A percentile compares a stretch with the other conserved stretches of the same genome.
Conservation (phyloP, 768 basidiomycete species). For the Amanita molliuscula region DNA sequence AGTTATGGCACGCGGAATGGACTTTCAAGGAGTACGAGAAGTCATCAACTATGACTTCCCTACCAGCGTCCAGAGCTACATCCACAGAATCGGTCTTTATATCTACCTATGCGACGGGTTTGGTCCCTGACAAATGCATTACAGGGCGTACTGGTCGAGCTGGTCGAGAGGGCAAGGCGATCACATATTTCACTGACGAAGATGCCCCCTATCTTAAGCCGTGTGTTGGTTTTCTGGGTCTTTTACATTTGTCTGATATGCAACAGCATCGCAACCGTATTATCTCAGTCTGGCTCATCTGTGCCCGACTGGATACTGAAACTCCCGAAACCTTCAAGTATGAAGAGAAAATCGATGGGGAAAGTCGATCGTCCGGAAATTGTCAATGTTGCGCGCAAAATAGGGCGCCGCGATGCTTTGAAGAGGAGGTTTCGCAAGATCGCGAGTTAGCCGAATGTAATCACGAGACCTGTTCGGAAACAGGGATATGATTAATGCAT, state of each 20-base stretch:
- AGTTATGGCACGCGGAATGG: conserved; percentile 97
- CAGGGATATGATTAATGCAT: conserved; percentile 74
- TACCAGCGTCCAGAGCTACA: conserved; percentile 88
- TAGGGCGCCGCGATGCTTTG: conserved; percentile 61
- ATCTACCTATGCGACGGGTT: not conserved
- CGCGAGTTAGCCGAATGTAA: not conserved
- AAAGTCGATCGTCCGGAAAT: conserved; percentile 71
- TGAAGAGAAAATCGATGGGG: conserved; percentile 79
- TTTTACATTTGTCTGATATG: not conserved
- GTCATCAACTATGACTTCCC: conserved; percentile 99
- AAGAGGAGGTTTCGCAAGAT: conserved; percentile 46
- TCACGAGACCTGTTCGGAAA: not conserved
- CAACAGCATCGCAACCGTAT: conserved; percentile 86
- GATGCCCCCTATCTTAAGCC: conserved; percentile 89
- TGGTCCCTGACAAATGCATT: conserved; percentile 4
- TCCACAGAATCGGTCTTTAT: conserved; percentile 79
- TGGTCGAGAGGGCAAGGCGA: conserved; percentile 83
- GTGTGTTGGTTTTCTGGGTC: conserved; percentile 28
- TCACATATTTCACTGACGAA: conserved; percentile 93
- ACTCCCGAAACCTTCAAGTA: conserved; percentile 86
- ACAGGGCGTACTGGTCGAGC: conserved; percentile 91
- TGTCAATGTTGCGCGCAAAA: conserved; percentile 58
- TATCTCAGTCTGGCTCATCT: conserved; percentile 80
- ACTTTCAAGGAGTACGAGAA: conserved; percentile 88
- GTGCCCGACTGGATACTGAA: conserved; percentile 96